Evolutionary conservation across 1,284 basidiomycete genomes (phyloP).

Genomic region (Austroboletus niveus): DNA sequence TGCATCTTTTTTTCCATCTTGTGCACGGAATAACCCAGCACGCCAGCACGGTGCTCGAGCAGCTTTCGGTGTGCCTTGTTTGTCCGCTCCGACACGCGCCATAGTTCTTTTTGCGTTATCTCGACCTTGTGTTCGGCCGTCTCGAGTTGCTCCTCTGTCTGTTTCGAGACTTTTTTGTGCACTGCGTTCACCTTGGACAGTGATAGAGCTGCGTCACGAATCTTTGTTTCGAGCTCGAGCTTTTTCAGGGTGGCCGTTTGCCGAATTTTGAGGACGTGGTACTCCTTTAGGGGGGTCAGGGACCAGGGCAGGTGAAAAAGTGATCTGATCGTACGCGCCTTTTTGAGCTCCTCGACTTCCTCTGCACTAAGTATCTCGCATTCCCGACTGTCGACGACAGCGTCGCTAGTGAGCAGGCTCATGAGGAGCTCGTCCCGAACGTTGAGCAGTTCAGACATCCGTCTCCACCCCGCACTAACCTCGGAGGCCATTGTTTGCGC

Average conservation of each 20-base stretch:
- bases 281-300: slow-evolving; percentile 48
- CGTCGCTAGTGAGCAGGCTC: slow-evolving; percentile 83
- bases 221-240: slow-evolving; percentile 72
- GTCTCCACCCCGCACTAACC: slow-evolving; percentile 37
- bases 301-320: slow-evolving; percentile 1
- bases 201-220: slow-evolving; percentile 74
- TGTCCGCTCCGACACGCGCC: slow-evolving; percentile 58
- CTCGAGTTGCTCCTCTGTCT: slow-evolving; percentile 69
- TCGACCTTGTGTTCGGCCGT: slow-evolving; percentile 67
- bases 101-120: slow-evolving; percentile 64
- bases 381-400: slow-evolving; percentile 76
- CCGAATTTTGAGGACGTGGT: slow-evolving; percentile 62
- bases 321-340: slow-evolving; percentile 48
- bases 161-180: slow-evolving; percentile 59
- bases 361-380: slow-evolving; percentile 78
- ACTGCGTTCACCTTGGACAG: slow-evolving; percentile 65
- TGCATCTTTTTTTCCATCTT: slow-evolving; percentile 62
- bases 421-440: slow-evolving; percentile 78
- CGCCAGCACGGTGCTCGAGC: slow-evolving; percentile 75
- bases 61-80: slow-evolving; percentile 60
- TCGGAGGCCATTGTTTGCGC: slow-evolving; percentile 34
- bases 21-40: slow-evolving; percentile 69
- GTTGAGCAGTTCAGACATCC: slow-evolving; percentile 44
- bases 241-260: slow-evolving; percentile 64
- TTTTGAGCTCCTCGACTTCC: slow-evolving; percentile 89